Conservation (phyloP, 768 basidiomycete species). For the Lactifluus pinguis region DNA sequence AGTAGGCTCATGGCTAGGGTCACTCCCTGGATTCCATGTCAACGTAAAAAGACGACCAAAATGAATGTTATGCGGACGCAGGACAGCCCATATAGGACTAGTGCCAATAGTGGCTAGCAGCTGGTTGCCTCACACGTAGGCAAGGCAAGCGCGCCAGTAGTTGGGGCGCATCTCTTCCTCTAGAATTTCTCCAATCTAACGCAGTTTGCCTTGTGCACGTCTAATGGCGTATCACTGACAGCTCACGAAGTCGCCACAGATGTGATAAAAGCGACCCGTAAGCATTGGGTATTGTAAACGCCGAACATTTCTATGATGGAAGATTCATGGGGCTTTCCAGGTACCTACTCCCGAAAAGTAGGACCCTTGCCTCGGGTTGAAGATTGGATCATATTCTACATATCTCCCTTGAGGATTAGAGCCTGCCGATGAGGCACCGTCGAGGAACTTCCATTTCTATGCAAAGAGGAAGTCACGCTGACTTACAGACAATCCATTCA, state of each 20-base stretch:
- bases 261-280: not conserved
- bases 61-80: constrained; percentile 13
- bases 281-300: too few species aligned
- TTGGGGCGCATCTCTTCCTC: too few species aligned
- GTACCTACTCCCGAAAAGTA: not conserved
- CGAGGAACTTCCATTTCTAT: not conserved
- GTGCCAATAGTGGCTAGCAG: too few species aligned
- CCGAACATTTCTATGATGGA: not conserved
- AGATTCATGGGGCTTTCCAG: not conserved
- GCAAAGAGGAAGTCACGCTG: not conserved
- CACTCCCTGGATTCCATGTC: constrained; percentile 41
- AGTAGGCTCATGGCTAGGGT: constrained; percentile 82
- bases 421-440: not conserved
- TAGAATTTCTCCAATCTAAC: too few species aligned
- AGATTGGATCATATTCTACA: not conserved
- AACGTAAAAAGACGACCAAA: constrained; percentile 3
- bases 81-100: too few species aligned
- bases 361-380: too few species aligned
- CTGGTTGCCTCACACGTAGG: too few species aligned
- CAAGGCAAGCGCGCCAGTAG: too few species aligned
- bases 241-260: not conserved
- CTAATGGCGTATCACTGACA: not conserved
- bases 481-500: not conserved
- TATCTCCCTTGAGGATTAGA: not conserved
- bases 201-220: too few species aligned